A percentile compares a stretch with the other conserved stretches of the same genome.
These are phyloP conservation scores for Aspergillus niger DNA, from an alignment of 2,329 filamentous ascomycete genomes.

Conservation along the genomic window DNA sequence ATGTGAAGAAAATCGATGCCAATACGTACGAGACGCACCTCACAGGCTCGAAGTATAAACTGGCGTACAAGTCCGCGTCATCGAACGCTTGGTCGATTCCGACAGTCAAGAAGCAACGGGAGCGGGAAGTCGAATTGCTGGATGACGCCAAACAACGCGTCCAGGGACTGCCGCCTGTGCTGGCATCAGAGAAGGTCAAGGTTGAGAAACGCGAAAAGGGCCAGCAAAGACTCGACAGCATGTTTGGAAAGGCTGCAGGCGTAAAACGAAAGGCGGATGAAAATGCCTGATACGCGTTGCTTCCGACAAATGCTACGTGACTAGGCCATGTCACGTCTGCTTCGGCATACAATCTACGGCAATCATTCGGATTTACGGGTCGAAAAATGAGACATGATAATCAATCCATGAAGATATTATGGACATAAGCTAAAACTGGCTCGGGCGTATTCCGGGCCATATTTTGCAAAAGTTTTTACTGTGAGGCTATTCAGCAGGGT, in stretches of 20 bases:
- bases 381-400: too few relatives aligned
- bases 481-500: too few relatives aligned
- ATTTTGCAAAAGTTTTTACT: too few relatives aligned
- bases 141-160: conserved; percentile 37
- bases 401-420: too few relatives aligned
- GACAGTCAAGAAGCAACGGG: conserved; percentile 37
- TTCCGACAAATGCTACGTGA: neutral
- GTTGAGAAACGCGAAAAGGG: conserved; percentile 35
- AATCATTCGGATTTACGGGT: too few relatives aligned
- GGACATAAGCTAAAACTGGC: too few relatives aligned
- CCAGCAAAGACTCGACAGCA: conserved; percentile 33
- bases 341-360: neutral
- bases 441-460: too few relatives aligned
- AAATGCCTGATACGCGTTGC: neutral
- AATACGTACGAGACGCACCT: conserved; percentile 41
- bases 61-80: conserved; percentile 35
- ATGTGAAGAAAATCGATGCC: conserved; percentile 39
- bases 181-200: conserved; percentile 36
- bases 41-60: conserved; percentile 39
- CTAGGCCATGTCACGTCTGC: neutral
- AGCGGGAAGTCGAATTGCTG: conserved; percentile 36
- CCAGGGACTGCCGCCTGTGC: conserved; percentile 36
- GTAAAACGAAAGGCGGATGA: conserved; percentile 24
- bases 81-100: conserved; percentile 38
- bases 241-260: conserved; percentile 28